Evolutionary conservation across 2,329 filamentous ascomycete species (phyloP).

Genomic region (Aspergillus phoenicis): DNA sequence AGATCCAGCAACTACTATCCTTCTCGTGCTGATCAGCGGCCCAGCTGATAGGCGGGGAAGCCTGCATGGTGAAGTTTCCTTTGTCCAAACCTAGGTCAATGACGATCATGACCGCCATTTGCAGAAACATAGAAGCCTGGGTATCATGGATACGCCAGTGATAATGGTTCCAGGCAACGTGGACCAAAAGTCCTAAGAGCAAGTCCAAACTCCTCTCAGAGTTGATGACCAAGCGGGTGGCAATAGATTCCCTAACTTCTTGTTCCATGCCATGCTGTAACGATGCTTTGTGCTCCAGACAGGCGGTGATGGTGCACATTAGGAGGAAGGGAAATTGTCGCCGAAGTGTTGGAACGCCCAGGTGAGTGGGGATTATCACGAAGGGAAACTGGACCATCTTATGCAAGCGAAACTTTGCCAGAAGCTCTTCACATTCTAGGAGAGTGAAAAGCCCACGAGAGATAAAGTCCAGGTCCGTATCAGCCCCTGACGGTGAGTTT

Average conservation of each 20-base stretch:
- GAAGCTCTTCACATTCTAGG: not conserved
- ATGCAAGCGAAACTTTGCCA: constrained; percentile 7
- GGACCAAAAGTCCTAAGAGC: constrained; percentile 12
- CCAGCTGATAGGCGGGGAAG: not conserved
- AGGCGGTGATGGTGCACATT: constrained; percentile 3
- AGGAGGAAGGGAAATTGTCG: constrained; percentile 10
- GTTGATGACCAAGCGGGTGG: constrained; percentile 2
- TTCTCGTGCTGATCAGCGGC: not conserved
- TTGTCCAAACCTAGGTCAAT: not conserved
- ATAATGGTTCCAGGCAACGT: constrained; percentile 14
- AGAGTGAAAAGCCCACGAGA: not conserved
- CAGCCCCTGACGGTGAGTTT: not conserved
- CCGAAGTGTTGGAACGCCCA: not conserved
- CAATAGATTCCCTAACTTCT: not conserved
- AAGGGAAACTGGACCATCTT: constrained; percentile 17
- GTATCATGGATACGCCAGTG: constrained; percentile 9
- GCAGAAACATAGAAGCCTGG: constrained; percentile 9
- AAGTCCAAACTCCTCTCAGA: constrained; percentile 14
- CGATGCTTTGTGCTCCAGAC: not conserved
- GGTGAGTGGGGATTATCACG: constrained; percentile 1
- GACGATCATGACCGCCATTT: constrained; percentile 7
- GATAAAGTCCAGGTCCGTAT: not conserved
- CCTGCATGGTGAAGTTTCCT: not conserved
- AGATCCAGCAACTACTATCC: not conserved
- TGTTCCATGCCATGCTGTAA: constrained; percentile 1